Conservation (phyloP, 2,329 filamentous ascomycete genomes). For the Cladosporium sp. region DNA sequence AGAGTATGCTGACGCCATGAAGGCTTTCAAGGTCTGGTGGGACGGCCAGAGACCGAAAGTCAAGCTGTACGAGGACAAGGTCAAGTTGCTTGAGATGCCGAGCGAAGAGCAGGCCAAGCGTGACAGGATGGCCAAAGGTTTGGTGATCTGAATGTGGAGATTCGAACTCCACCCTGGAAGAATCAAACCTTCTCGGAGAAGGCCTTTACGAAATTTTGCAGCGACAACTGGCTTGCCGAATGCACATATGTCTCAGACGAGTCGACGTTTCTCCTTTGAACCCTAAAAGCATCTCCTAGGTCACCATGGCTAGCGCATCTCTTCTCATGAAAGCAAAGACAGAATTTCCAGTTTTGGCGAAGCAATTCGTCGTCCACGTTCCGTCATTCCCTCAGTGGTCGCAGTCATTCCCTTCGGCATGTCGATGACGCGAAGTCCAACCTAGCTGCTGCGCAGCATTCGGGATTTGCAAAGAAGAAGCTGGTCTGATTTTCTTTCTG, state of each 20-base stretch:
- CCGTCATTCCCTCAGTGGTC: background rate
- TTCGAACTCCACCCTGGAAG: too few species aligned
- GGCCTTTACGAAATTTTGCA: too few species aligned
- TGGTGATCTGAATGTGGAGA: conserved; percentile 11
- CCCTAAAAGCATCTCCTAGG: background rate
- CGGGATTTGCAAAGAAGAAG: too few species aligned
- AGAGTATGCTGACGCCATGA: conserved; percentile 6
- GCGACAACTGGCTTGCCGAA: background rate
- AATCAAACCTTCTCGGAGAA: too few species aligned
- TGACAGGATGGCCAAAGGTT: conserved; percentile 12
- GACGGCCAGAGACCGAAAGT: conserved; percentile 32
- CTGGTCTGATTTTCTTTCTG: background rate
- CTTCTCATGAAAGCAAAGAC: background rate
- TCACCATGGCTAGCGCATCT: background rate
- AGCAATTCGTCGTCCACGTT: background rate
- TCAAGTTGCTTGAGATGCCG: conserved; percentile 15
- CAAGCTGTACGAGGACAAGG: conserved; percentile 26
- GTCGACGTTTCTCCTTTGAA: background rate
- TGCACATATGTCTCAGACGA: background rate
- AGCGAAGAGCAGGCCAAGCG: conserved; percentile 14
- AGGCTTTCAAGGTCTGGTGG: conserved; percentile 38
- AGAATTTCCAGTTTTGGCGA: too few species aligned
- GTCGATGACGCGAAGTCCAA: too few species aligned
- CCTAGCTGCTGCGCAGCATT: too few species aligned
- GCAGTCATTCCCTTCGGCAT: too few species aligned